Conservation (phyloP, 2,329 filamentous ascomycete genomes). For the Ilyonectria destructans region DNA sequence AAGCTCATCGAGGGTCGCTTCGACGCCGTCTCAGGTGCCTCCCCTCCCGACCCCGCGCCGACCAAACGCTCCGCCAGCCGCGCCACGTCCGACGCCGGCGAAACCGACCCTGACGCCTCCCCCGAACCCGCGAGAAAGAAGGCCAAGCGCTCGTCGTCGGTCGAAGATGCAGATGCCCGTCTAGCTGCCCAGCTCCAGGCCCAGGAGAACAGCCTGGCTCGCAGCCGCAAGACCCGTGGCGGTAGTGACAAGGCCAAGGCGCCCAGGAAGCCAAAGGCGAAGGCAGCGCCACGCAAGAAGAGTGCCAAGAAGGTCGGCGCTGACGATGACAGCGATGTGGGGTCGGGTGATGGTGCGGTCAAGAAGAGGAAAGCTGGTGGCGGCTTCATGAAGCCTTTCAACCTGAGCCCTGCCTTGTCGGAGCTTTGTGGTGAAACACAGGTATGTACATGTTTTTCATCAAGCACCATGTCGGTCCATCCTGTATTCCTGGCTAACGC, state of each 20-base stretch:
- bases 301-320: slow-evolving; percentile 81
- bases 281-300: slow-evolving; percentile 77
- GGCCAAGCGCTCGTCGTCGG: slow-evolving; percentile 74
- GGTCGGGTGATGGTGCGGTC: slow-evolving; percentile 71
- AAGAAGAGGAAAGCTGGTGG: slow-evolving; percentile 87
- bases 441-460: slow-evolving; percentile 63
- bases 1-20: slow-evolving; percentile 82
- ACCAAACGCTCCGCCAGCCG: slow-evolving; percentile 56
- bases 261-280: slow-evolving; percentile 78
- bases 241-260: slow-evolving; percentile 73
- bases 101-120: slow-evolving; percentile 65
- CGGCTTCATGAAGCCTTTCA: slow-evolving; percentile 92
- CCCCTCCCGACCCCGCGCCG: slow-evolving; percentile 51
- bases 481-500: slow-evolving; percentile 24
- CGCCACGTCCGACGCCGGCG: slow-evolving; percentile 57
- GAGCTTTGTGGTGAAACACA: slow-evolving; percentile 80
- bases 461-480: background rate
- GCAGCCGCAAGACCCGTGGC: slow-evolving; percentile 83
- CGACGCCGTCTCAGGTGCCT: slow-evolving; percentile 74
- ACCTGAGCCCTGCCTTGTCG: slow-evolving; percentile 79
- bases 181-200: slow-evolving; percentile 92
- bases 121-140: slow-evolving; percentile 73
- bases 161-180: slow-evolving; percentile 86
- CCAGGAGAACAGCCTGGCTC: slow-evolving; percentile 83
- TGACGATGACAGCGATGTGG: slow-evolving; percentile 86